phyloP scores from a whole-genome alignment of 2,329 filamentous ascomycete genomes.

The Colletotrichum liriopes region DNA sequence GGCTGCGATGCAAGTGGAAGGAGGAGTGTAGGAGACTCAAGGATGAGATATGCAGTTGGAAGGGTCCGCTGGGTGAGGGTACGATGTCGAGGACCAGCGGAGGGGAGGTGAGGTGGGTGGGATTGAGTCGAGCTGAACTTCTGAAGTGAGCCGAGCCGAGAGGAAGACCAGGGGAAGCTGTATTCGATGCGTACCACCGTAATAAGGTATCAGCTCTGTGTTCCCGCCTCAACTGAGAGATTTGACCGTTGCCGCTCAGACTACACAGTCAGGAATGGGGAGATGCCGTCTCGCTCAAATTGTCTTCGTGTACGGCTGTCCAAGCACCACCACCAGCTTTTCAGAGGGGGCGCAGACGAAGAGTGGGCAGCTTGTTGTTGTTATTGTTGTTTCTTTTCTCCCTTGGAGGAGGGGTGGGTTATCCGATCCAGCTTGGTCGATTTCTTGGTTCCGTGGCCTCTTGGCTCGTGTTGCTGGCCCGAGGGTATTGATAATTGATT shows the following conservation, averaged over 20 bases:
- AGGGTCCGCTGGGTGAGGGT: neutral
- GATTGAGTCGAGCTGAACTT: constrained; percentile 18
- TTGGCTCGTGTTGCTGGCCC: constrained; percentile 23
- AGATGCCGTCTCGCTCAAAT: constrained; percentile 29
- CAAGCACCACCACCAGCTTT: constrained; percentile 29
- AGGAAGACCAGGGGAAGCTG: neutral
- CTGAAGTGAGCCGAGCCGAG: constrained; percentile 1
- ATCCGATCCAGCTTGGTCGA: constrained; percentile 19
- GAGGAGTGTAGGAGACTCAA: constrained; percentile 20
- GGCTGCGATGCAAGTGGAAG: constrained; percentile 7
- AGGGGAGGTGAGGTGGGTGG: constrained; percentile 7
- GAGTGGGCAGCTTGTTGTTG: constrained; percentile 3
- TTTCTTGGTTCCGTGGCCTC: constrained; percentile 28
- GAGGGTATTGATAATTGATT: constrained; percentile 10
- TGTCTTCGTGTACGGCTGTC: constrained; percentile 25
- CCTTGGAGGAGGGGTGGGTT: constrained; percentile 11
- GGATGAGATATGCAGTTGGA: neutral
- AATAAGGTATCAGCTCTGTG: constrained; percentile 13
- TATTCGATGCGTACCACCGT: neutral
- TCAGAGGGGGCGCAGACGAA: neutral
- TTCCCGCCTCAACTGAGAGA: constrained; percentile 27
- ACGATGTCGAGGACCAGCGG: neutral
- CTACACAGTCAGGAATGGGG: constrained; percentile 14
- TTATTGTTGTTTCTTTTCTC: constrained; percentile 36
- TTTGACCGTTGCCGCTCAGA: constrained; percentile 22